Evolutionary conservation across 768 basidiomycete genomes (phyloP).

Genomic region (Russula lepida): DNA sequence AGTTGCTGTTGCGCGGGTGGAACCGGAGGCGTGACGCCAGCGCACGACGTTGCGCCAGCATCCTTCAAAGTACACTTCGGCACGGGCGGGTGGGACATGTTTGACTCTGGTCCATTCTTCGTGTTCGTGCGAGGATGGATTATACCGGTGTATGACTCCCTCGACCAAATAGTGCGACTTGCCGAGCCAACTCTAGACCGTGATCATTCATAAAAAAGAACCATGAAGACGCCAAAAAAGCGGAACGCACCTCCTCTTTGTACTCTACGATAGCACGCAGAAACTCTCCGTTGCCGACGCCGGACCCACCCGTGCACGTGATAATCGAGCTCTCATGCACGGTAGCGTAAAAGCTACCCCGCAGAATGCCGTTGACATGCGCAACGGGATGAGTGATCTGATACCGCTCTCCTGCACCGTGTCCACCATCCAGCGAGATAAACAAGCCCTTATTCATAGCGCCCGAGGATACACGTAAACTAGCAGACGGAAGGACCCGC

Average conservation of each 20-base stretch:
- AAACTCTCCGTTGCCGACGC: slow-evolving; percentile 40
- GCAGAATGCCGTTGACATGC: slow-evolving; percentile 82
- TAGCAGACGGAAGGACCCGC: slow-evolving; percentile 77
- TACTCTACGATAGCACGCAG: slow-evolving; percentile 85
- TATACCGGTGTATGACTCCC: slow-evolving; percentile 82
- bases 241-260: slow-evolving; percentile 77
- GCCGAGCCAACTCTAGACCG: slow-evolving; percentile 74
- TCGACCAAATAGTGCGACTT: slow-evolving; percentile 77
- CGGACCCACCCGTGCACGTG: slow-evolving; percentile 62
- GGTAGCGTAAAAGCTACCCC: slow-evolving; percentile 88
- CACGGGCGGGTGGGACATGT: slow-evolving; percentile 71
- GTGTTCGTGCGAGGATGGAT: slow-evolving; percentile 51
- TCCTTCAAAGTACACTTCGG: slow-evolving; percentile 82
- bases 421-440: slow-evolving; percentile 64
- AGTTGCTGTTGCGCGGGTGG: not conserved
- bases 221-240: not conserved
- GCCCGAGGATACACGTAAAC: slow-evolving; percentile 72
- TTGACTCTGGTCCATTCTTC: slow-evolving; percentile 79
- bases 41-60: slow-evolving; percentile 78
- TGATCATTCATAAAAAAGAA: not conserved
- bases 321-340: slow-evolving; percentile 72
- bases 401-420: slow-evolving; percentile 72
- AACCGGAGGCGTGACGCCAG: slow-evolving; percentile 49
- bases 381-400: slow-evolving; percentile 87
- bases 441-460: slow-evolving; percentile 84